Conservation (phyloP, 176 grass and related monocot species). For the Canna indica region DNA sequence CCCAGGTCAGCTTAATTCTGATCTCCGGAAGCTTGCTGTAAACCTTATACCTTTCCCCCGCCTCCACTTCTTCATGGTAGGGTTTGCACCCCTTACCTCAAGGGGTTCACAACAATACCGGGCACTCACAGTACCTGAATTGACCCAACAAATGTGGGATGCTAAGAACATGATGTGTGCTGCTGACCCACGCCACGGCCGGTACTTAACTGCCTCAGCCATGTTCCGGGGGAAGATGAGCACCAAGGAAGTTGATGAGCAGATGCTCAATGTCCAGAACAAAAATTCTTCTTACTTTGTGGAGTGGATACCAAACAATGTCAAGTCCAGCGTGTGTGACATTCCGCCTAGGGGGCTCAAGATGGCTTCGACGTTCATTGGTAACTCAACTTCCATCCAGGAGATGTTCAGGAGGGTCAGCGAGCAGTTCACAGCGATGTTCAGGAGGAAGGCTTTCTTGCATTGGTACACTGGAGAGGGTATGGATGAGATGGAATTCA, state of each 20-base stretch:
- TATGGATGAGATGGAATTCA: conserved; percentile 32
- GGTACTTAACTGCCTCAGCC: conserved; percentile 15
- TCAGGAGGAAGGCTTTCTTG: conserved; percentile 26
- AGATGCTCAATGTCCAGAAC: conserved; percentile 15
- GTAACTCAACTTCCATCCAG: conserved; percentile 10
- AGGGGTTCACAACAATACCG: conserved; percentile 19
- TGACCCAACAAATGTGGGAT: conserved; percentile 22
- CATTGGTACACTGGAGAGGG: conserved; percentile 27
- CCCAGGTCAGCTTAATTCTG: conserved; percentile 15
- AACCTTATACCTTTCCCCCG: conserved; percentile 16
- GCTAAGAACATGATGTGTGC: conserved; percentile 20
- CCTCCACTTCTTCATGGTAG: conserved; percentile 16
- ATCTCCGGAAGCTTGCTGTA: conserved; percentile 12
- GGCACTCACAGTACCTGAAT: conserved; percentile 12
- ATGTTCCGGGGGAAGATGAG: conserved; percentile 16
- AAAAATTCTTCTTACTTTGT: conserved; percentile 15
- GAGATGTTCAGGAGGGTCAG: conserved; percentile 18
- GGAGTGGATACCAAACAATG: conserved; percentile 19
- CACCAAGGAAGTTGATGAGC: conserved; percentile 18
- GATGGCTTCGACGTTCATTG: conserved; percentile 11
- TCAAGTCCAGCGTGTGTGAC: conserved; percentile 14
- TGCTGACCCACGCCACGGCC: conserved; percentile 10
- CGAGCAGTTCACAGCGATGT: conserved; percentile 31
- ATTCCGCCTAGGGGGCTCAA: conserved; percentile 16
- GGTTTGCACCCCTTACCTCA: conserved; percentile 16